A percentile compares a stretch with the other conserved stretches of the same genome.
phyloP scores from a whole-genome alignment of 1,139 yeast species.

The Blastobotrys indianensis region DNA sequence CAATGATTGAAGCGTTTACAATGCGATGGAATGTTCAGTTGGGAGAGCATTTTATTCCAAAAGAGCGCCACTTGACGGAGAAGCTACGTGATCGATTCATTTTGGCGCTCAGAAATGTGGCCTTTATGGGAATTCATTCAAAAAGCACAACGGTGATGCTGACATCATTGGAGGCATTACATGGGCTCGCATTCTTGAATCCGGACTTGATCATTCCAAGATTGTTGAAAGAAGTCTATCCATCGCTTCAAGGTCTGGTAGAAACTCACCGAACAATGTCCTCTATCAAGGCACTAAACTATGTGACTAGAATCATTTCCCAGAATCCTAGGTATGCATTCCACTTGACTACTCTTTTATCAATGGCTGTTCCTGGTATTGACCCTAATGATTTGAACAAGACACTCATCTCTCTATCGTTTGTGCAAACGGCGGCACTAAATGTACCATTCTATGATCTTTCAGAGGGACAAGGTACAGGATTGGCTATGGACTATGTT shows the following conservation, averaged over 20 bases:
- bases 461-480: conserved; percentile 34
- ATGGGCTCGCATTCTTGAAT: conserved; percentile 56
- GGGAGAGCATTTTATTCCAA: conserved; percentile 35
- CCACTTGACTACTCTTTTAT: conserved; percentile 69
- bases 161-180: conserved; percentile 55
- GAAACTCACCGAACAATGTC: conserved; percentile 77
- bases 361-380: conserved; percentile 70
- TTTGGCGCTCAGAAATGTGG: conserved; percentile 49
- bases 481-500: conserved; percentile 69
- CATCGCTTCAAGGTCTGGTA: conserved; percentile 70
- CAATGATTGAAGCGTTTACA: conserved; percentile 30
- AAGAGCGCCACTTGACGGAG: conserved; percentile 42
- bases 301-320: conserved; percentile 63
- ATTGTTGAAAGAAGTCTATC: conserved; percentile 70
- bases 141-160: conserved; percentile 56
- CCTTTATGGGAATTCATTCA: conserved; percentile 74
- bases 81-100: conserved; percentile 49
- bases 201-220: conserved; percentile 60
- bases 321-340: conserved; percentile 61
- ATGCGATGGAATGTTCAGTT: conserved; percentile 35
- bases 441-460: conserved; percentile 57
- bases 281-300: conserved; percentile 63
- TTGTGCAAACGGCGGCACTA: conserved; percentile 65
- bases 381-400: conserved; percentile 83
- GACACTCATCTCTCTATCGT: conserved; percentile 63